Base-by-base conservation (phyloP, 1,284 basidiomycete species). In the Ganoderma resinaceum region DNA sequence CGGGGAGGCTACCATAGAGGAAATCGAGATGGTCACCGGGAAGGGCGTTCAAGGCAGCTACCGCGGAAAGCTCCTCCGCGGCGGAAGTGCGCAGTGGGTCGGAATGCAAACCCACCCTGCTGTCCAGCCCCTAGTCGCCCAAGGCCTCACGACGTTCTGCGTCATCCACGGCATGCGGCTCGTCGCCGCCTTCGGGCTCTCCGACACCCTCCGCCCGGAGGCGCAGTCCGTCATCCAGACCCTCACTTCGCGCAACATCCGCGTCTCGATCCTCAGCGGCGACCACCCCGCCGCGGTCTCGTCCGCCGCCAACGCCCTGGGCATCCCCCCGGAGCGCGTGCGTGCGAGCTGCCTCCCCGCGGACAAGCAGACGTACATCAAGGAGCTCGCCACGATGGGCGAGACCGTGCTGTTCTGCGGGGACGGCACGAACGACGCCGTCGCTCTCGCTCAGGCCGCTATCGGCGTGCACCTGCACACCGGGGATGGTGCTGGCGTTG, bases 361-460 rank as follows among this genome's bases (percentile, higher is more conserved):
- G 26, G 84, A 83, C 61, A 90, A 90, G 75, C 82, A 83, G 11
- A 79, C 81, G 20, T 82, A 82, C 72, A 82, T 90, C 67, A 78
- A 76, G 58, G 69, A 69, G 37, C 75, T 84, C 37, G 74, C 80
- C 55, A 72, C 68, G 8, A 63, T 63, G 33, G 74, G 77, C 35
- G 74, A 73, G 63, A 74, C 71, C 31, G 83, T 84, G 2, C 75
- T 82, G 60, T 84, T 85, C 76, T 77, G 82, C 53, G 81, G 82
- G 7, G 86, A 88, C 72, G 86, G 86, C 12, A 82, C 85, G 38
- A 88, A 88, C 76, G 87, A 88, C 76, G 80, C 83, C 11, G 81
- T 85, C 11, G 87, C 87, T 3, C 81, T 88, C 46, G 82, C 86
- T 0, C 83, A 84, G 61, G 86, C 87, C 0, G 85, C 87, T 68